Base-by-base conservation (phyloP, 2,329 filamentous ascomycete species). In the Nemania abortiva region DNA sequence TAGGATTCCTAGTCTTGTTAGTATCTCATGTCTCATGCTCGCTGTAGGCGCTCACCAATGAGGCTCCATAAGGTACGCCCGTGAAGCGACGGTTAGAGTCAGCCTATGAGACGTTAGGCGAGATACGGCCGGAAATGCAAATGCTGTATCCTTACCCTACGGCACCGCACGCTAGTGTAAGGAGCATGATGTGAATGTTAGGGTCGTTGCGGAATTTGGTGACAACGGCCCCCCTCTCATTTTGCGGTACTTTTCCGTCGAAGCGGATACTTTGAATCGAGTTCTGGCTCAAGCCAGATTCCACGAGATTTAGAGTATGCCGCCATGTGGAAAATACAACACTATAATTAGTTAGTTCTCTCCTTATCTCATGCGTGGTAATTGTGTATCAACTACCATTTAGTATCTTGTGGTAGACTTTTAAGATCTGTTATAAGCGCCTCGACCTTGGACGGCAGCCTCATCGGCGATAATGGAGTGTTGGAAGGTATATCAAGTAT, bases 251-350 rank as follows among this genome's bases (percentile, higher is more conserved):
- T 39, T 81, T 83, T 1, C 85, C 85, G 65, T 88, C 85, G 55
- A 86, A 84, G 0, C 85, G 81, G 13, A 83, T 74, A 57, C 72
- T 79, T 1, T 39, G 50, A 3, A 87, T 80, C 0, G 63, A 67
- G 0, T 76, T 73, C n/a, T 81, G 65, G 0, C 77, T 69, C 0
- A 88, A 74, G 0, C 81, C 83, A 0, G 66, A 70, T 58, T 84
- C 77, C 0, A 87, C 77, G 1, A 86, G 65, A 45, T 87, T 81
- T 0, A 88, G 82, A 0, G 82, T 86, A 6, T 81, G 71, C 20
- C 82, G 81, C 85, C 86, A 88, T 0, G 78, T 83, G 0, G 85
- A 87, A 64, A 88, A 88, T 0, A 87, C 80, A n/a, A 87, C 79
- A 60, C 85, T 87, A 22, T 1, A 2, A 52, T 22, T 6, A 9